Percentiles rank a stretch among this genome's conserved stretches.
Conservation (phyloP, 225 moss, liverwort and hornwort genomes). For the Climacium dendroides region DNA sequence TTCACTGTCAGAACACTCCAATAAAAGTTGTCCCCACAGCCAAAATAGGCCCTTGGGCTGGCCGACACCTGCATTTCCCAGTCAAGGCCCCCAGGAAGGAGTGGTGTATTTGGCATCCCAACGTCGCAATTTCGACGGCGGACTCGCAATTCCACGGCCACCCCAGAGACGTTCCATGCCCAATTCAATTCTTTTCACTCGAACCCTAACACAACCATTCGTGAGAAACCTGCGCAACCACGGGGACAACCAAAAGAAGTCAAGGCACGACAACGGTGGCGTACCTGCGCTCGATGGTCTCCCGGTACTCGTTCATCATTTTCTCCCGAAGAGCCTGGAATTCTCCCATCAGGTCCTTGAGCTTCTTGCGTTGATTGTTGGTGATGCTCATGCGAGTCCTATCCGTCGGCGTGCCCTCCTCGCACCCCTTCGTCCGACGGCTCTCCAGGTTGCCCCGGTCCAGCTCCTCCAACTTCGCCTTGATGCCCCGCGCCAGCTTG, state of each 20-base stretch:
- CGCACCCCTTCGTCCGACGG: slow-evolving; percentile 29
- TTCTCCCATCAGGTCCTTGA: slow-evolving; percentile 48
- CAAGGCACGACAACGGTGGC: not conserved
- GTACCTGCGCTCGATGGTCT: slow-evolving; percentile 46
- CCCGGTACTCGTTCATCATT: slow-evolving; percentile 48
- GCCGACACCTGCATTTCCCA: not conserved
- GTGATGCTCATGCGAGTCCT: slow-evolving; percentile 43
- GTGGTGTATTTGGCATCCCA: not conserved
- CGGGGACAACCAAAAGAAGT: not conserved
- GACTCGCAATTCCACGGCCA: not conserved
- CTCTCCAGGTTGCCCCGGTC: slow-evolving; percentile 27
- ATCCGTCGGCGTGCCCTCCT: slow-evolving; percentile 46
- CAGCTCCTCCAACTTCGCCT: slow-evolving; percentile 41
- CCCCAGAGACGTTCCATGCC: no score
- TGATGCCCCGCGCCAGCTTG: slow-evolving; percentile 33
- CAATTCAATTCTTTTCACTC: not conserved
- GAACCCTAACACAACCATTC: not conserved
- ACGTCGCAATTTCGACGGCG: not conserved
- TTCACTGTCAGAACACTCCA: not conserved
- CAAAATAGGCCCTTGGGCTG: not conserved
- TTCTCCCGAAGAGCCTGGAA: slow-evolving; percentile 31
- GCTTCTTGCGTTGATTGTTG: slow-evolving; percentile 41
- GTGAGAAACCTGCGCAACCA: not conserved
- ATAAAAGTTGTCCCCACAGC: not conserved
- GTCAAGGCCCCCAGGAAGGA: not conserved